Evolutionary conservation across 2,329 filamentous ascomycete genomes (phyloP).

Genomic region (Ramularia collo-cygni): DNA sequence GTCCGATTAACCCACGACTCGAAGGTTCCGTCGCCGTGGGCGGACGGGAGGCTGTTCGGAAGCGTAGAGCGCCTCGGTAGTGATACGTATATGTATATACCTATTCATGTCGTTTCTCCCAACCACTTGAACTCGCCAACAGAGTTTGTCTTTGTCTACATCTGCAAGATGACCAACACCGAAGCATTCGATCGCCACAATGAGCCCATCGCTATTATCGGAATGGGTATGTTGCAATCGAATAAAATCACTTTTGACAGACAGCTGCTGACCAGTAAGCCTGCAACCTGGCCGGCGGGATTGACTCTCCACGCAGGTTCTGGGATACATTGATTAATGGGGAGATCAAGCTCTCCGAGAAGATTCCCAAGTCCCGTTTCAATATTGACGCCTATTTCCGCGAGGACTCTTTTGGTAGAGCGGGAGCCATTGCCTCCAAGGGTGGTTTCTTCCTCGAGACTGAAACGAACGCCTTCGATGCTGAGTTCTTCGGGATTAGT

Average conservation of each 20-base stretch:
- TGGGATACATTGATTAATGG: background rate
- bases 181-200: background rate
- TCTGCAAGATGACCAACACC: background rate
- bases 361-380: background rate
- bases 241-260: too few relatives aligned
- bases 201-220: background rate
- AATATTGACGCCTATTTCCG: conserved; percentile 1
- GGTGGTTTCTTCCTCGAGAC: conserved; percentile 12
- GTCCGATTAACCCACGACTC: too few relatives aligned
- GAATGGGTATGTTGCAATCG: background rate
- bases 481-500: conserved; percentile 16
- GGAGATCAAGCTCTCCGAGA: background rate
- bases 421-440: conserved; percentile 1
- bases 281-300: background rate
- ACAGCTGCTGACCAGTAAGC: background rate
- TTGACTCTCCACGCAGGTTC: background rate
- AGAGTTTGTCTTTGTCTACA: too few relatives aligned
- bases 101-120: too few relatives aligned
- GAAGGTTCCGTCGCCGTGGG: too few relatives aligned
- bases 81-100: too few relatives aligned
- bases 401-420: background rate
- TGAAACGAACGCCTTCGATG: conserved; percentile 15
- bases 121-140: too few relatives aligned
- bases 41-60: too few relatives aligned
- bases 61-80: too few relatives aligned